Evolutionary conservation across 441 rosid species (phyloP).

Genomic region (Cnidoscolus chayamansa): DNA sequence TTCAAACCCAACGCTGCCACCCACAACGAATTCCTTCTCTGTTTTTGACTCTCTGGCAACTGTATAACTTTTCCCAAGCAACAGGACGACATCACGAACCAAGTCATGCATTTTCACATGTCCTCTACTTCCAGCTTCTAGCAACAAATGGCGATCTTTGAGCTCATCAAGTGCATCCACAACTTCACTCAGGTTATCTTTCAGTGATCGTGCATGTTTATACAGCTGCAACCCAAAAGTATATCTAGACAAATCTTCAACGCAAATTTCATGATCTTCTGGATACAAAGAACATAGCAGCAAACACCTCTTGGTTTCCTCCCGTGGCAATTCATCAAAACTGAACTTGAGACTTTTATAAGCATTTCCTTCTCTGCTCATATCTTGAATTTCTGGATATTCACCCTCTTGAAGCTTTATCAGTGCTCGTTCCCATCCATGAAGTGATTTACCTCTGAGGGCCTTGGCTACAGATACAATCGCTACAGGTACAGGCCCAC

Average conservation of each 20-base stretch:
- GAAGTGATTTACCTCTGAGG: constrained; percentile 1
- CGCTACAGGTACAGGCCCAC: constrained; percentile 20
- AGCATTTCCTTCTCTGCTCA: constrained; percentile 9
- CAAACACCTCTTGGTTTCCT: constrained; percentile 16
- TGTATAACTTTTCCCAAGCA: constrained; percentile 18
- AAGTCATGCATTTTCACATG: constrained; percentile 28
- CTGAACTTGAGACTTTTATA: constrained; percentile 18
- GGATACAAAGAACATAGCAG: constrained; percentile 15
- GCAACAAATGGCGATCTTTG: constrained; percentile 18
- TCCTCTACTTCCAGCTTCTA: constrained; percentile 14
- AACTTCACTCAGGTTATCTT: constrained; percentile 12
- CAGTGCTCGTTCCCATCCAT: constrained; percentile 19
- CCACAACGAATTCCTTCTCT: neutral
- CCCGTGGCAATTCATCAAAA: constrained; percentile 12
- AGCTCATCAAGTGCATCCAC: constrained; percentile 3
- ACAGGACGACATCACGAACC: constrained; percentile 24
- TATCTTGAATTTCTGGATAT: neutral
- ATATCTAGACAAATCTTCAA: constrained; percentile 17
- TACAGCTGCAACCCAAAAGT: constrained; percentile 15
- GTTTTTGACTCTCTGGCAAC: neutral
- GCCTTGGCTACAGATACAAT: constrained; percentile 15
- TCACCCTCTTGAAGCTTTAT: constrained; percentile 10
- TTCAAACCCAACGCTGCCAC: constrained; percentile 13
- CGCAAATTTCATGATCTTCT: constrained; percentile 10
- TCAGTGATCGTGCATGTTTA: neutral